phyloP scores from a whole-genome alignment of 208 protist genomes.

The Phytomonas sp. region DNA sequence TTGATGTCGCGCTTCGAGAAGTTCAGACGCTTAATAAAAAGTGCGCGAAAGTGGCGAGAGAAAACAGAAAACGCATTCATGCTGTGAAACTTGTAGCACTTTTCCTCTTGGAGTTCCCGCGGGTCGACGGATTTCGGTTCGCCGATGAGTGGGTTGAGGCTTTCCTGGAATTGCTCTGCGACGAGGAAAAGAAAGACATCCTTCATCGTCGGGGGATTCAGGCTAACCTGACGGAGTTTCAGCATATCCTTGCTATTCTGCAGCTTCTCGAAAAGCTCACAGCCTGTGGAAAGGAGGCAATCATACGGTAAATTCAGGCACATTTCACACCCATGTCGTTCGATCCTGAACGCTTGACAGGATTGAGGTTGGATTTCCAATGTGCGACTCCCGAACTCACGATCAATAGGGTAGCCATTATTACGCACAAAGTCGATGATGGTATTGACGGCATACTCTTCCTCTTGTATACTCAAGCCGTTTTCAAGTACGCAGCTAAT shows the following conservation, averaged over 20 bases:
- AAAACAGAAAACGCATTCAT: slow-evolving; percentile 22
- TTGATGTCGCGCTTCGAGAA: slow-evolving; percentile 64
- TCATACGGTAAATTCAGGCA: slow-evolving; percentile 59
- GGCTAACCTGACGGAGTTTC: slow-evolving; percentile 35
- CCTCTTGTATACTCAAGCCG: slow-evolving; percentile 24
- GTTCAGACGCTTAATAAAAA: slow-evolving; percentile 71
- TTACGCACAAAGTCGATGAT: slow-evolving; percentile 47
- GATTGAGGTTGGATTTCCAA: slow-evolving; percentile 16
- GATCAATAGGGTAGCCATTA: slow-evolving; percentile 26
- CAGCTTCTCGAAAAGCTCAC: slow-evolving; percentile 37
- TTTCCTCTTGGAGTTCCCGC: slow-evolving; percentile 4
- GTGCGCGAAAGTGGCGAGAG: slow-evolving; percentile 49
- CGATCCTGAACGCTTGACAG: slow-evolving; percentile 41
- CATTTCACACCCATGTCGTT: slow-evolving; percentile 64
- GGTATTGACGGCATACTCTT: slow-evolving; percentile 26
- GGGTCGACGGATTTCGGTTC: not conserved
- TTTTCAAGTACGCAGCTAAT: slow-evolving; percentile 63
- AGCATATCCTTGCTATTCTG: slow-evolving; percentile 28
- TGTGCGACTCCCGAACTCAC: slow-evolving; percentile 1
- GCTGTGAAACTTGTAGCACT: slow-evolving; percentile 21
- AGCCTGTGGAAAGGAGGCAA: slow-evolving; percentile 31
- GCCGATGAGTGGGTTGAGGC: not conserved
- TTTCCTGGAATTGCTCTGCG: not conserved
- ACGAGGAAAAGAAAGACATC: slow-evolving; percentile 71
- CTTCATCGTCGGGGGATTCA: slow-evolving; percentile 75